Evolutionary conservation across 495 filamentous ascomycete species (phyloP).

Genomic region (Astrothelium subdiscretum): DNA sequence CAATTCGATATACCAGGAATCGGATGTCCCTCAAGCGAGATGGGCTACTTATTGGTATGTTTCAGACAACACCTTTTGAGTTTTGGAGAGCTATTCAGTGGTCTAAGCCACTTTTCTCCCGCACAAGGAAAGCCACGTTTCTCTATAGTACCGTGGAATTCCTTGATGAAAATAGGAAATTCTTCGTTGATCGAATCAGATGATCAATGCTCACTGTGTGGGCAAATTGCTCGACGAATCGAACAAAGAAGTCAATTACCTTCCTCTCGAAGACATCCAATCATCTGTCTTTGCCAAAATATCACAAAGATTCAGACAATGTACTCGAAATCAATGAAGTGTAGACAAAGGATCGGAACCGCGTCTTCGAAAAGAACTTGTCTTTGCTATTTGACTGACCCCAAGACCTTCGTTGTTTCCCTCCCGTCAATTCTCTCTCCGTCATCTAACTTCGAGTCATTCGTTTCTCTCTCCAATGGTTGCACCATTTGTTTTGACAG

Average conservation of each 20-base stretch:
- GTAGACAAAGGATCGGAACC: not conserved
- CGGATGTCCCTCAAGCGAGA: too few species aligned
- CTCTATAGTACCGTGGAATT: too few species aligned
- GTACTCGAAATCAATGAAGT: not conserved
- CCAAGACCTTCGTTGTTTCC: not conserved
- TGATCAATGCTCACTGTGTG: too few species aligned
- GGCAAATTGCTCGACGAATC: not conserved
- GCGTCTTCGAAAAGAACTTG: not conserved
- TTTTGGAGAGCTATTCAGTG: too few species aligned
- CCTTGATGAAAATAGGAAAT: too few species aligned
- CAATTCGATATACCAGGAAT: too few species aligned
- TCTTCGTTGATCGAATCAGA: too few species aligned
- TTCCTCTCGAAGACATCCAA: not conserved
- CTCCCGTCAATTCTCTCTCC: not conserved
- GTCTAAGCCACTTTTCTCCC: too few species aligned
- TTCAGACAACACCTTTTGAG: too few species aligned
- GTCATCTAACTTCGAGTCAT: not conserved
- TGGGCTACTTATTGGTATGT: too few species aligned
- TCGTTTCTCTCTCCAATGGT: not conserved
- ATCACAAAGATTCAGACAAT: not conserved
- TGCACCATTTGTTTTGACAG: not conserved
- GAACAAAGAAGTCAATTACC: not conserved
- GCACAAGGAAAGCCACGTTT: too few species aligned
- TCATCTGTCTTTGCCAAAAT: not conserved
- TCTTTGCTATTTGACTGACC: not conserved